Base-by-base conservation (phyloP, 2,329 filamentous ascomycete genomes). In the Fusarium sarcochroum region DNA sequence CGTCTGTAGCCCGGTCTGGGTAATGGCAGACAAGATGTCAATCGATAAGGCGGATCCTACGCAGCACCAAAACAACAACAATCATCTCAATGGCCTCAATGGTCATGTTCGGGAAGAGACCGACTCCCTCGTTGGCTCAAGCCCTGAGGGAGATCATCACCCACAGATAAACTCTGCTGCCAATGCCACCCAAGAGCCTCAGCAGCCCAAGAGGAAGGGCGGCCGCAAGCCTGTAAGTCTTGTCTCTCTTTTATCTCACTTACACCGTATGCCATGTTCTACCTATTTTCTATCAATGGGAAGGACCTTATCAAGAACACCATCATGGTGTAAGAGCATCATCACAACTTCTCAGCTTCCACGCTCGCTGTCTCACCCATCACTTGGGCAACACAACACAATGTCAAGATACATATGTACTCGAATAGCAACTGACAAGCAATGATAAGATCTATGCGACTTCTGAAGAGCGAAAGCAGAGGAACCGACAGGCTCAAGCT, bases 391-490 rank as follows among this genome's bases (percentile, higher is more conserved):
- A 66, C 45, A 50, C 65, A 68, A 55, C 30, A 66, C 38, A 44
- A 61, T 30, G 11, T 45, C 46, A 5, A 60, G 17, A 46, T 13
- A 49, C 35, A 42, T 23, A 42, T 18, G 46, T 42, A 42, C 25
- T 51, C n/a, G 42, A 63, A 63, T 44, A 61, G 58, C 40, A 32
- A 64, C 70, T 75, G 46, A 74, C 58, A 63, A 17, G 35, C 46
- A 40, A 48, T 41, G 23, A 27, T 50, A 63, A 98, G 95, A 98
- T 98, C 69, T 99, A 99, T 86, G 96, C 96, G 55, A 99, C 96
- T 35, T 98, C 96, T 13, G 96, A 99, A 81, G 96, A 99, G 82
- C 91, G 96, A 76, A 98, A 99, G 84, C 96, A 98, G 82, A 90
- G 96, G 70, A 99, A 99, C 78, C 87, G 96, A 73, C 96, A 98